Percentiles rank a stretch among this genome's conserved stretches.
phyloP scores from a whole-genome alignment of 1,139 yeast genomes.

The Blastobotrys serpentis region DNA sequence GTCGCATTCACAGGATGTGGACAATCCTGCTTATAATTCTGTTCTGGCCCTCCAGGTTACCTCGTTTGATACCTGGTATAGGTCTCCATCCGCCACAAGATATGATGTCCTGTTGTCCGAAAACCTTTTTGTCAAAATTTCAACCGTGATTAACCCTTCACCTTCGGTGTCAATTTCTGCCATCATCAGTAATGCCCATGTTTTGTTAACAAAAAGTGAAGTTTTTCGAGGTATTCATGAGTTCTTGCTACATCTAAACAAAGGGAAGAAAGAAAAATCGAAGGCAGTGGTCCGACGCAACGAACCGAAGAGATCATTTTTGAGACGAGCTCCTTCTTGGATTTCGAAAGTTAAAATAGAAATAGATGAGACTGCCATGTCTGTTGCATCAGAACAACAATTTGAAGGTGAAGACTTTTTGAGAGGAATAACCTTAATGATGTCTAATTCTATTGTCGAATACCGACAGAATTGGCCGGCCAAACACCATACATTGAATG shows the following conservation, averaged over 20 bases:
- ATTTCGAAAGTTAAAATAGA: constrained; percentile 31
- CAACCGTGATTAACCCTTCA: constrained; percentile 33
- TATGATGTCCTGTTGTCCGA: constrained; percentile 36
- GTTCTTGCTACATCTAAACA: constrained; percentile 25
- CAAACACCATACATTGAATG: constrained; percentile 9
- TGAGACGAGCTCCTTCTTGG: constrained; percentile 38
- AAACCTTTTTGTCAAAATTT: constrained; percentile 29
- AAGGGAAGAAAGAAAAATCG: constrained; percentile 9
- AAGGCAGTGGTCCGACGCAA: background rate
- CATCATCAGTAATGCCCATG: constrained; percentile 29
- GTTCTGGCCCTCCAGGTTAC: constrained; percentile 31
- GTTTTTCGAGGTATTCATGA: constrained; percentile 33
- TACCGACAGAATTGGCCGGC: constrained; percentile 20
- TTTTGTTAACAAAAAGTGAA: constrained; percentile 32
- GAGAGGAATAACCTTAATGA: constrained; percentile 28
- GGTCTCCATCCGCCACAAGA: constrained; percentile 33
- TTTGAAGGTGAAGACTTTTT: constrained; percentile 23
- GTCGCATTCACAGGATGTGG: constrained; percentile 29
- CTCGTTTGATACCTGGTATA: constrained; percentile 35
- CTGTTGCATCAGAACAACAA: constrained; percentile 30
- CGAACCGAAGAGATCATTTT: constrained; percentile 13
- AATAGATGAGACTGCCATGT: constrained; percentile 32
- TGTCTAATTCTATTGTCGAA: constrained; percentile 27
- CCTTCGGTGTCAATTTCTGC: constrained; percentile 31
- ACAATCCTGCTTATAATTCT: constrained; percentile 30